Conservation (phyloP, 75 land plant species). For the Cupressus sempervirens region DNA sequence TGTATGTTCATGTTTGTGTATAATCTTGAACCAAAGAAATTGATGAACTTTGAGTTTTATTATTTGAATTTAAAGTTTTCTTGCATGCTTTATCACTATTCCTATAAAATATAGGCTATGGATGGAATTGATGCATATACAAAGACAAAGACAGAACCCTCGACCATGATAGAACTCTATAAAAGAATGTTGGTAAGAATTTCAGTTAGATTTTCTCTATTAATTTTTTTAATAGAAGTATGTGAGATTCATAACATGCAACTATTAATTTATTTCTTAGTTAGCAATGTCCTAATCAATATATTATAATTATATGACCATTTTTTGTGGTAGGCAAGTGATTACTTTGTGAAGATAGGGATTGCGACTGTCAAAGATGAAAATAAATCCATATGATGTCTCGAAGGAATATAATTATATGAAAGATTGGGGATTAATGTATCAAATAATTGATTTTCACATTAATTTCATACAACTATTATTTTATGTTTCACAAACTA, state of each 20-base stretch:
- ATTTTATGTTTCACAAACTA: not conserved
- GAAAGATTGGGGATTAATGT: not conserved
- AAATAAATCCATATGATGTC: not conserved
- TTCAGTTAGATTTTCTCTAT: not conserved
- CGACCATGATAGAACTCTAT: not conserved
- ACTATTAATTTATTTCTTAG: no score
- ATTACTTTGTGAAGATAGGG: not conserved
- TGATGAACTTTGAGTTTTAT: not conserved
- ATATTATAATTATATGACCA: not conserved
- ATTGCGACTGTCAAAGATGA: not conserved
- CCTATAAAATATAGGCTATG: not conserved
- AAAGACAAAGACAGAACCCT: not conserved
- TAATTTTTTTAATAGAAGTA: not conserved
- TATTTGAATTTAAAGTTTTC: not conserved
- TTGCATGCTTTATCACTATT: not conserved
- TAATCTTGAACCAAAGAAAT: no score
- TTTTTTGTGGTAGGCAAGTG: not conserved
- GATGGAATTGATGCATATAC: constrained; percentile 1
- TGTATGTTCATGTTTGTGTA: not conserved
- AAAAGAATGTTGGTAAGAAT: not conserved
- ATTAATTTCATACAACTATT: not conserved
- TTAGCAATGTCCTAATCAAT: not conserved
- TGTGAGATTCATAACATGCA: not conserved
- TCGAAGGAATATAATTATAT: not conserved
- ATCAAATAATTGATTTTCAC: not conserved